Evolutionary conservation across 176 grass and related monocot species (phyloP).

Genomic region (Phoenix roebelenii): DNA sequence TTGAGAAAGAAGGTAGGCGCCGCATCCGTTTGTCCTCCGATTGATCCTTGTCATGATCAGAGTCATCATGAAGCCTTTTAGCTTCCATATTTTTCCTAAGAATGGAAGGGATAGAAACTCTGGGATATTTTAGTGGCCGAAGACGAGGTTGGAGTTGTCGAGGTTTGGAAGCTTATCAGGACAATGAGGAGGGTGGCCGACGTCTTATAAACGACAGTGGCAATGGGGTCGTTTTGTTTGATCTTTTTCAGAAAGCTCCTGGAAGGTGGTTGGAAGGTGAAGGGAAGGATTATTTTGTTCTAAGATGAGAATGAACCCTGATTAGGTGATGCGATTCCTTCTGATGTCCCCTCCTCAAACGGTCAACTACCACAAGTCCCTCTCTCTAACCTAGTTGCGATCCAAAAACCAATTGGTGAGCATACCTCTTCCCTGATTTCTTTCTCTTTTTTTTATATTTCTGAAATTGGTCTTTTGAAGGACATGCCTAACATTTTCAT

Average conservation of each 20-base stretch:
- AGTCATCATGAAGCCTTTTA: conserved; percentile 41
- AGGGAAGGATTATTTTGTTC: neutral
- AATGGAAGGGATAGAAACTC: conserved; percentile 1
- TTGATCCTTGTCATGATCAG: conserved; percentile 40
- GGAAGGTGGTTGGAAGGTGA: conserved; percentile 37
- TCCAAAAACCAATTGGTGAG: too few species aligned
- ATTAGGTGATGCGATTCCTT: too few species aligned
- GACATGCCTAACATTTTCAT: too few species aligned
- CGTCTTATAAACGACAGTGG: neutral
- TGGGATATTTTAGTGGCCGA: neutral
- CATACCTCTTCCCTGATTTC: too few species aligned
- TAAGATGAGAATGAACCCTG: too few species aligned
- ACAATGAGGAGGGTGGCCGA: neutral
- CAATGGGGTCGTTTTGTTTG: too few species aligned
- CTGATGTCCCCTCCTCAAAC: too few species aligned
- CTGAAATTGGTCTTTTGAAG: too few species aligned
- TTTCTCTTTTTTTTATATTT: too few species aligned
- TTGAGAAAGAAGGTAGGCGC: conserved; percentile 55
- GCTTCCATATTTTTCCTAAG: conserved; percentile 37
- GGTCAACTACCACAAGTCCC: too few species aligned
- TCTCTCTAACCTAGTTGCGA: too few species aligned
- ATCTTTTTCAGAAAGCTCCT: conserved; percentile 4
- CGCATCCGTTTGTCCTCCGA: conserved; percentile 47
- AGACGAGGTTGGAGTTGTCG: too few species aligned
- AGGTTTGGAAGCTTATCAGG: neutral